These are phyloP conservation scores for Fraxinus excelsior DNA, from an alignment of 257 asterid species.

Conservation along the genomic window DNA sequence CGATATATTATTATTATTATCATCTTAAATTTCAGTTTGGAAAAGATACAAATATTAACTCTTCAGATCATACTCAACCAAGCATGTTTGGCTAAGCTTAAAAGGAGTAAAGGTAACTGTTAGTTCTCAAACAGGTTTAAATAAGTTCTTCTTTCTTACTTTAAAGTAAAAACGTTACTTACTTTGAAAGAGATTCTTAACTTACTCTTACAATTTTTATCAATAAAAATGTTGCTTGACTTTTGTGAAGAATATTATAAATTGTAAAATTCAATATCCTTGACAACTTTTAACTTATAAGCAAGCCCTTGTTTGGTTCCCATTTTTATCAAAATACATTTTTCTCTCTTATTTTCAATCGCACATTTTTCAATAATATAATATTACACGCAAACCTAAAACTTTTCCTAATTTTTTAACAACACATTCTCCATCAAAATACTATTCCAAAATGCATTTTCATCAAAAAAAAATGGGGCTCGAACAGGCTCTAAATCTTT, in stretches of 20 bases:
- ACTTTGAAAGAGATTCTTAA: not conserved
- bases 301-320: not conserved
- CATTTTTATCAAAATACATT: no score
- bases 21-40: not conserved
- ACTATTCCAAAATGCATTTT: no score
- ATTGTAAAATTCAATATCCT: no score
- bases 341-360: no score
- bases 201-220: not conserved
- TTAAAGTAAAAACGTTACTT: not conserved
- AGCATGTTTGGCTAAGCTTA: not conserved
- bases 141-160: not conserved
- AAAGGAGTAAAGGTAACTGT: not conserved
- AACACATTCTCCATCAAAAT: no score
- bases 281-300: not conserved
- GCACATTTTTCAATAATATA: no score
- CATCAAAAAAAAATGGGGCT: no score
- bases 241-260: no score
- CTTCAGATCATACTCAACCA: not conserved
- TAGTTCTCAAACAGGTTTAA: not conserved
- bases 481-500: no score
- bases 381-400: no score
- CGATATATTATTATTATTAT: not conserved
- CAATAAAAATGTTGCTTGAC: not conserved
- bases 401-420: no score
- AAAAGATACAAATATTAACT: not conserved